Conservation (phyloP, 495 filamentous ascomycete species). For the Aspergillus wentii region DNA sequence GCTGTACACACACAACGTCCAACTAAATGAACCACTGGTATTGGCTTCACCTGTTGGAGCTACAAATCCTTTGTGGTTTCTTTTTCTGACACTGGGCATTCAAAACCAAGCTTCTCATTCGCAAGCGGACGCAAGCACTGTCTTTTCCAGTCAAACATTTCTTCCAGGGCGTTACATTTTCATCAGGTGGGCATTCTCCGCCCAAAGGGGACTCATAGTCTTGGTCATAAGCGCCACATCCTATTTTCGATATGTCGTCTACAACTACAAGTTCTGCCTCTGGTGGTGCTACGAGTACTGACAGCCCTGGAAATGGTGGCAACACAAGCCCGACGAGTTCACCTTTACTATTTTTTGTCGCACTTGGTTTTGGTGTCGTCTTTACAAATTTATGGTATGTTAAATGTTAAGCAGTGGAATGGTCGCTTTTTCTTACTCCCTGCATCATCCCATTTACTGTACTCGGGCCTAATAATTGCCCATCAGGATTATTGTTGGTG, state of each 20-base stretch:
- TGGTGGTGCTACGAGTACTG: slow-evolving; percentile 13
- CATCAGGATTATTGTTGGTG: slow-evolving; percentile 98
- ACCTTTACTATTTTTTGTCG: slow-evolving; percentile 93
- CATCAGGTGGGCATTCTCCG: too few species aligned
- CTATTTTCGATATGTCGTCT: slow-evolving; percentile 15
- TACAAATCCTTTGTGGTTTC: neutral
- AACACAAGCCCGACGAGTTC: slow-evolving; percentile 66
- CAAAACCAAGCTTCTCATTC: too few species aligned
- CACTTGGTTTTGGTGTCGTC: slow-evolving; percentile 94
- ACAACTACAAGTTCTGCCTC: slow-evolving; percentile 17
- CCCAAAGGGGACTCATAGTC: too few species aligned
- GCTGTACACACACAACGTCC: slow-evolving; percentile 5
- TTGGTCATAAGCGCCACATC: neutral
- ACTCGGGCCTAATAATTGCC: too few species aligned
- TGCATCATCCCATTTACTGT: too few species aligned
- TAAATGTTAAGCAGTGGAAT: slow-evolving; percentile 3
- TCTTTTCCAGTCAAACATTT: too few species aligned
- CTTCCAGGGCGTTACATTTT: too few species aligned
- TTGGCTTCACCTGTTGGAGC: slow-evolving; percentile 2
- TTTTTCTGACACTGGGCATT: neutral
- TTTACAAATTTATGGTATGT: slow-evolving; percentile 96
- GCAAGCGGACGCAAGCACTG: too few species aligned
- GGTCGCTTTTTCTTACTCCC: neutral
- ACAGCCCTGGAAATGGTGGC: slow-evolving; percentile 15
- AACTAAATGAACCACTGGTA: slow-evolving; percentile 10